These are phyloP conservation scores for Tylopilus subfusipes DNA, from an alignment of 768 basidiomycete genomes.

Conservation along the genomic window DNA sequence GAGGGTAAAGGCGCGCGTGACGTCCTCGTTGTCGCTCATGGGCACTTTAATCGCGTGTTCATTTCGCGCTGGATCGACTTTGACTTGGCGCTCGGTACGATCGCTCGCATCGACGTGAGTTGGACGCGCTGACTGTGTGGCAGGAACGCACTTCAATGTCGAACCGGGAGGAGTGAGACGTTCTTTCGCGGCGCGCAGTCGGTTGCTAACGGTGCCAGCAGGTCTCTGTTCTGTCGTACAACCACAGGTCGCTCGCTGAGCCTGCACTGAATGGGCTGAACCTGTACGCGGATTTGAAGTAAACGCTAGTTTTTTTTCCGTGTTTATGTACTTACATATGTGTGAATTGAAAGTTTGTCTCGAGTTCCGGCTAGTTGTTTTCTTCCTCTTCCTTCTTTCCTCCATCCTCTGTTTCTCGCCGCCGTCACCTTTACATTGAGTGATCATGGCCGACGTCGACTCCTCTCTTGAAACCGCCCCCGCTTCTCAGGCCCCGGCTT, in stretches of 20 bases:
- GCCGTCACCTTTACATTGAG: slow-evolving; percentile 20
- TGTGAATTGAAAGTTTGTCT: slow-evolving; percentile 12
- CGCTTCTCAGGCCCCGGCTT: slow-evolving; percentile 17
- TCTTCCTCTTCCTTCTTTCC: slow-evolving; percentile 9
- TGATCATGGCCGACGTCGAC: slow-evolving; percentile 39
- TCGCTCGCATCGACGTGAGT: not conserved
- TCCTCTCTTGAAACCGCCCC: slow-evolving; percentile 19
- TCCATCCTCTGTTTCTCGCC: slow-evolving; percentile 5
- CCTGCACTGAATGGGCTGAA: slow-evolving; percentile 76
- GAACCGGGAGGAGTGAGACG: slow-evolving; percentile 72
- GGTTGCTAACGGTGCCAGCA: slow-evolving; percentile 27
- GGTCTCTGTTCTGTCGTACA: slow-evolving; percentile 81
- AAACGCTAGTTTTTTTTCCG: slow-evolving; percentile 7
- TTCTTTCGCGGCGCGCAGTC: not conserved
- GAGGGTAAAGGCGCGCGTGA: slow-evolving; percentile 67
- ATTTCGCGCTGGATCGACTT: slow-evolving; percentile 82
- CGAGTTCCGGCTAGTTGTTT: slow-evolving; percentile 9
- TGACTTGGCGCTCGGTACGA: slow-evolving; percentile 53
- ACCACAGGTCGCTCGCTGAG: slow-evolving; percentile 74
- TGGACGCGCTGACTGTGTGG: slow-evolving; percentile 6
- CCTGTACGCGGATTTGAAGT: slow-evolving; percentile 47
- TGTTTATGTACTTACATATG: slow-evolving; percentile 22
- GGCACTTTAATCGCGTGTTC: slow-evolving; percentile 71
- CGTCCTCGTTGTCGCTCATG: slow-evolving; percentile 88
- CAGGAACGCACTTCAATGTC: slow-evolving; percentile 79